Conservation (phyloP, 495 filamentous ascomycete genomes). For the Xylaria sp. region DNA sequence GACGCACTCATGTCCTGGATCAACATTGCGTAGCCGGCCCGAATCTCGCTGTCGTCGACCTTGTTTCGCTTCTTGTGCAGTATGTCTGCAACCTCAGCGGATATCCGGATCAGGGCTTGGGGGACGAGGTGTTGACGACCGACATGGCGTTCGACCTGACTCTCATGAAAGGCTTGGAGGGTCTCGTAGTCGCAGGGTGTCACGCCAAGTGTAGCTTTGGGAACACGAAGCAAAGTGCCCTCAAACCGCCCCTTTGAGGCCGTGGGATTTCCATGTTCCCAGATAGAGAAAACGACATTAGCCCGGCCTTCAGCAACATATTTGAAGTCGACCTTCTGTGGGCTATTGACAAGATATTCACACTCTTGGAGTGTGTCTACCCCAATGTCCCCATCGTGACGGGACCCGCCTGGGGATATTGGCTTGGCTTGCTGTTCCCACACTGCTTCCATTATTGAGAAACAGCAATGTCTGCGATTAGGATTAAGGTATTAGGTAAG, state of each 20-base stretch:
- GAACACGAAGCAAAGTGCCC: conserved; percentile 68
- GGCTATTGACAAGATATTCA: conserved; percentile 32
- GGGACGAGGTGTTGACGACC: conserved; percentile 63
- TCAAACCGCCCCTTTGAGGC: conserved; percentile 38
- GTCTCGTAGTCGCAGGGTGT: conserved; percentile 61
- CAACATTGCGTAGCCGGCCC: conserved; percentile 70
- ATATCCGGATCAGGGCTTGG: conserved; percentile 63
- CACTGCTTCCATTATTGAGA: conserved; percentile 24
- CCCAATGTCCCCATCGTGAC: conserved; percentile 15
- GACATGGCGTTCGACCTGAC: conserved; percentile 64
- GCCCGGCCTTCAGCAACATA: conserved; percentile 70
- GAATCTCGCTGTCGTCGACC: conserved; percentile 54
- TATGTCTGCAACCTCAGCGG: conserved; percentile 48
- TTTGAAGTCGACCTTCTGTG: conserved; percentile 36
- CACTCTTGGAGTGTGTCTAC: conserved; percentile 28
- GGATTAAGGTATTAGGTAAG: conserved; percentile 4
- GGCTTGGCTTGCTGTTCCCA: conserved; percentile 38
- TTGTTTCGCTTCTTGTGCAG: conserved; percentile 35
- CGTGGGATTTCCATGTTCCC: conserved; percentile 39
- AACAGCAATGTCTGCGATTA: not conserved
- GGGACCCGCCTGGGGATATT: conserved; percentile 23
- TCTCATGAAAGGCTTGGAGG: conserved; percentile 64
- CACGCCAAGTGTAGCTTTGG: conserved; percentile 62
- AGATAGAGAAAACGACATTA: conserved; percentile 72
- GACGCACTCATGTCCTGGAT: conserved; percentile 78